Evolutionary conservation across 129 eudicot genomes (phyloP).

Genomic region (Solidago caesia): DNA sequence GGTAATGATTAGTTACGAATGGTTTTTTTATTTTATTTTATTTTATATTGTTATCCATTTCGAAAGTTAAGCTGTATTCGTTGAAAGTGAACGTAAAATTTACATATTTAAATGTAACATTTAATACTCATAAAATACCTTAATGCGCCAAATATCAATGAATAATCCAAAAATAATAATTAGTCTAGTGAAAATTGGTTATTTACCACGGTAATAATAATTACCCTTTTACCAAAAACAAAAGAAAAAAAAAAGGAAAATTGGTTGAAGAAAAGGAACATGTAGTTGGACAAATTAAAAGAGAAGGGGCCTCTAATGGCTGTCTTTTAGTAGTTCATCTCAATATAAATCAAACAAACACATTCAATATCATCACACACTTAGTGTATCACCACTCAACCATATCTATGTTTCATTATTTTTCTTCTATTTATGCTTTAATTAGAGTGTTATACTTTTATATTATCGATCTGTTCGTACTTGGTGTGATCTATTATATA

Average conservation of each 20-base stretch:
- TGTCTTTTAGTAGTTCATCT: not conserved
- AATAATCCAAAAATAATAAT: not conserved
- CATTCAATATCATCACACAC: not conserved
- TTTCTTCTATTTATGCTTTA: conserved; percentile 6
- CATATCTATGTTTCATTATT: not conserved
- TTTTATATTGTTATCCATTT: no score
- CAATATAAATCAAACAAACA: not conserved
- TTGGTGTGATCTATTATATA: conserved; percentile 4
- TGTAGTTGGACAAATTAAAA: not conserved
- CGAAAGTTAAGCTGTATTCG: no score
- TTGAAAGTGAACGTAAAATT: no score
- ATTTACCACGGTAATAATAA: no score
- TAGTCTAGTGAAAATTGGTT: not conserved
- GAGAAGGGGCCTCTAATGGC: not conserved
- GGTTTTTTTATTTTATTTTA: no score
- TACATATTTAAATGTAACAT: no score
- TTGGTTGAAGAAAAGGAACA: not conserved
- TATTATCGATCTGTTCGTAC: not conserved
- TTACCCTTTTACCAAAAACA: no score
- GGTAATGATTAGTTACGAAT: no score
- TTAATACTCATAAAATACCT: no score
- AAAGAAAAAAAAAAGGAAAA: not conserved
- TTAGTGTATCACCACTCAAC: not conserved
- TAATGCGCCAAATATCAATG: no score
- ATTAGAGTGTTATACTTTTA: conserved; percentile 3